Conservation (phyloP, 345 rosid genomes). For the Erodium maritimum region DNA sequence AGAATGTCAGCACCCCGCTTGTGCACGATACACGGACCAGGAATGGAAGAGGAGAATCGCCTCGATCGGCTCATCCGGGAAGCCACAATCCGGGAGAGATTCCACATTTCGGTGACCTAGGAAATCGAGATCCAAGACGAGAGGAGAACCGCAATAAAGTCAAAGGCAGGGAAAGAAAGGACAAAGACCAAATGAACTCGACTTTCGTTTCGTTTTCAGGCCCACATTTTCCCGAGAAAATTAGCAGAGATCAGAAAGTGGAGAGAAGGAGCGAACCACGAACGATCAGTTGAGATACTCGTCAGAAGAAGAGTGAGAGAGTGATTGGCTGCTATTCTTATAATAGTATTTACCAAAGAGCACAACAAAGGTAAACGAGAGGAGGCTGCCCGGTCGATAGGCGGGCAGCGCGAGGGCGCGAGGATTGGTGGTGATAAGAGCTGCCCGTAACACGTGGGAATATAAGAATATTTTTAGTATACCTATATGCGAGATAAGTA, state of each 20-base stretch:
- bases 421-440: background rate
- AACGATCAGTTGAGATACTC: background rate
- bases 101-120: slow-evolving; percentile 45
- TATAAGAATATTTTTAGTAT: background rate
- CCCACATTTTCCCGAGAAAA: background rate
- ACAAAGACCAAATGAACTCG: background rate
- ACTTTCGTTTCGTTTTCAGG: background rate
- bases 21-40: slow-evolving; percentile 87
- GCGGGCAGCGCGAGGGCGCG: slow-evolving; percentile 19
- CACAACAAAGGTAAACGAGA: background rate
- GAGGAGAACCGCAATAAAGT: background rate
- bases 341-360: background rate
- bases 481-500: no score
- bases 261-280: background rate
- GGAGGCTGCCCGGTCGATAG: slow-evolving; percentile 18
- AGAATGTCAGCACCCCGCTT: slow-evolving; percentile 97
- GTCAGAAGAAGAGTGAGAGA: slow-evolving; percentile 5
- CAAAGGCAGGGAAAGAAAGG: background rate
- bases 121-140: background rate
- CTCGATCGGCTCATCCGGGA: slow-evolving; percentile 40
- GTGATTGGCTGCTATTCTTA: background rate
- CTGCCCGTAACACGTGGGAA: background rate
- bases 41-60: slow-evolving; percentile 62
- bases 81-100: slow-evolving; percentile 30
- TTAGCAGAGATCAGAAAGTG: background rate